phyloP scores from a whole-genome alignment of 75 land plant genomes.

The Picea sitchensis region DNA sequence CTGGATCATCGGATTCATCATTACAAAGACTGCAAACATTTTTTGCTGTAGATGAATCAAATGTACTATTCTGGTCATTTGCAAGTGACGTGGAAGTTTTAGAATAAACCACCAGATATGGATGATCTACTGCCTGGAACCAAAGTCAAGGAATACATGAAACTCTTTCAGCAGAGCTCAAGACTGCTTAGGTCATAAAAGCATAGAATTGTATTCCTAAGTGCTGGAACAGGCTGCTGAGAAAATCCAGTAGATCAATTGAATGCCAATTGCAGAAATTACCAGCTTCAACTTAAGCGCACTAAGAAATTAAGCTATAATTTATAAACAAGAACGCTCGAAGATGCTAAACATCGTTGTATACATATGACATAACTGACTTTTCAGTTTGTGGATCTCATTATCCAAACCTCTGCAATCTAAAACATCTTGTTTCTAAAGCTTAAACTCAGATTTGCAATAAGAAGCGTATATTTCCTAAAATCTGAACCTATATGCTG shows the following conservation, averaged over 20 bases:
- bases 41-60: constrained; percentile 9
- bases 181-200: not conserved
- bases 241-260: not conserved
- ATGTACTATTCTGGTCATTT: not conserved
- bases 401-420: not conserved
- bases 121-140: constrained; percentile 91
- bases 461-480: not conserved
- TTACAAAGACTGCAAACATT: constrained; percentile 61
- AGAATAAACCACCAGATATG: constrained; percentile 85
- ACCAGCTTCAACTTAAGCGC: not conserved
- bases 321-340: not conserved
- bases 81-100: constrained; percentile 11
- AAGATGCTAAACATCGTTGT: not conserved
- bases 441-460: not conserved
- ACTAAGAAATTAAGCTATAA: not conserved
- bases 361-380: not conserved
- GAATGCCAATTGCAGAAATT: not conserved
- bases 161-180: not conserved
- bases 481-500: not conserved
- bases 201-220: not conserved
- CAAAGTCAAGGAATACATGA: not conserved
- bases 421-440: not conserved
- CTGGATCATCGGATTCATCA: constrained; percentile 59
- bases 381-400: not conserved
- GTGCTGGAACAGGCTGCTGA: not conserved